Evolutionary conservation across 352 stramenopile genomes (phyloP).

Genomic region (Pythium coloratum): DNA sequence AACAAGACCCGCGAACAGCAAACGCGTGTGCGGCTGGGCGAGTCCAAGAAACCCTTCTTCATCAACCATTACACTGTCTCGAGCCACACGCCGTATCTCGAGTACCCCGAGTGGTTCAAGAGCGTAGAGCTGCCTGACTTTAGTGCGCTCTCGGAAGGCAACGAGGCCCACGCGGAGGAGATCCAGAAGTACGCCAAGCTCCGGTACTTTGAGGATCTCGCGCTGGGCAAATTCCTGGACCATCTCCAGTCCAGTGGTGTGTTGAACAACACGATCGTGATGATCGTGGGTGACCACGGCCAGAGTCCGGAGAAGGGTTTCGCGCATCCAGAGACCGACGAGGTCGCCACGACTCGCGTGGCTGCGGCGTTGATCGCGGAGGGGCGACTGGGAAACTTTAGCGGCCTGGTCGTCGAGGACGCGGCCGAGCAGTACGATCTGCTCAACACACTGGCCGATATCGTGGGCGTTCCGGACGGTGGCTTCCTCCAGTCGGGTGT

Average conservation of each 20-base stretch:
- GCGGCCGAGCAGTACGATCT: slow-evolving; percentile 21
- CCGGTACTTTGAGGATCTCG: slow-evolving; percentile 47
- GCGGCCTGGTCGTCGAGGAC: slow-evolving; percentile 17
- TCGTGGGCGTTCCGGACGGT: slow-evolving; percentile 16
- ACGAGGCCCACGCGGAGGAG: slow-evolving; percentile 27
- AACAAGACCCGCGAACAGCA: slow-evolving; percentile 43
- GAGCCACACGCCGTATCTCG: slow-evolving; percentile 43
- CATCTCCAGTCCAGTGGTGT: slow-evolving; percentile 37
- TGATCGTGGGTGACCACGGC: slow-evolving; percentile 49
- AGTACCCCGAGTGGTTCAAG: slow-evolving; percentile 42
- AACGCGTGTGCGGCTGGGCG: slow-evolving; percentile 16
- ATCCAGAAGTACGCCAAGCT: slow-evolving; percentile 42
- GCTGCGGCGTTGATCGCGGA: slow-evolving; percentile 16
- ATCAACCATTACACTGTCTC: slow-evolving; percentile 66
- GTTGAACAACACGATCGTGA: slow-evolving; percentile 51
- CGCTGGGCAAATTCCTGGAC: slow-evolving; percentile 52
- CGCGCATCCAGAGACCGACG: not conserved
- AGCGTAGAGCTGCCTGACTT: slow-evolving; percentile 38
- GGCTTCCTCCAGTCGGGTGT: slow-evolving; percentile 22
- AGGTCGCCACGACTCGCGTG: slow-evolving; percentile 32
- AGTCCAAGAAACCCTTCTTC: slow-evolving; percentile 53
- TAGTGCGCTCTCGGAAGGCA: slow-evolving; percentile 35
- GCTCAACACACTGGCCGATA: slow-evolving; percentile 27
- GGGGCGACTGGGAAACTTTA: slow-evolving; percentile 11
- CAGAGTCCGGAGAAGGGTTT: slow-evolving; percentile 40